Conservation (phyloP, 106 monocot species). For the Platanthera zijinensis region DNA sequence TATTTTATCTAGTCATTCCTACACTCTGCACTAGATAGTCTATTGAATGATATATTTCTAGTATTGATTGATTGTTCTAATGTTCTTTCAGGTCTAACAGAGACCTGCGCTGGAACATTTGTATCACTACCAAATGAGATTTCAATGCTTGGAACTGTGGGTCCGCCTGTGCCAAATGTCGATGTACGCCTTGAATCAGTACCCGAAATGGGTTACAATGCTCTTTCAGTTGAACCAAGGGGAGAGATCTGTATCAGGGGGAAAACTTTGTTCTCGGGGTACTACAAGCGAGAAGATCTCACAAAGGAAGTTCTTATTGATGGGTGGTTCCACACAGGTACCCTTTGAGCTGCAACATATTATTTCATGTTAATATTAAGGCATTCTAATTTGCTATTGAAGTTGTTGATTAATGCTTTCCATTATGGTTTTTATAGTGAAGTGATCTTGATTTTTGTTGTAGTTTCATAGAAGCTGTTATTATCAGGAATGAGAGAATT, state of each 20-base stretch:
- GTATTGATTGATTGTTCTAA: not conserved
- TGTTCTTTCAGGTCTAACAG: slow-evolving; percentile 61
- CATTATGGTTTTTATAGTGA: not conserved
- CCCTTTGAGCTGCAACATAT: not conserved
- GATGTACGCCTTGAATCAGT: slow-evolving; percentile 90
- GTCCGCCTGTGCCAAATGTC: slow-evolving; percentile 80
- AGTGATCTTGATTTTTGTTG: not conserved
- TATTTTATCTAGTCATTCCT: not conserved
- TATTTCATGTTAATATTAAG: not conserved
- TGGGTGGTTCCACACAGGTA: slow-evolving; percentile 99
- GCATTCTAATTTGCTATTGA: not conserved
- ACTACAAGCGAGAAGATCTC: slow-evolving; percentile 89
- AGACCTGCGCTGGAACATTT: slow-evolving; percentile 92
- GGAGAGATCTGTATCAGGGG: slow-evolving; percentile 91
- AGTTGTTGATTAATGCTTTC: not conserved
- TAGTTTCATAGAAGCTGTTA: not conserved
- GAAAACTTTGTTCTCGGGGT: slow-evolving; percentile 79
- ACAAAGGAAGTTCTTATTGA: slow-evolving; percentile 82
- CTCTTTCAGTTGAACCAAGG: slow-evolving; percentile 50
- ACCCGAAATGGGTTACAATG: slow-evolving; percentile 94
- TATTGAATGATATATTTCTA: not conserved
- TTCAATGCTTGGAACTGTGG: slow-evolving; percentile 89
- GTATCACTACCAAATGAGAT: slow-evolving; percentile 68
- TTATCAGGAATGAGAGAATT: not conserved
- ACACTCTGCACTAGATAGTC: no score